Base-by-base conservation (phyloP, 306 rosid genomes). In the Alnus glutinosa region DNA sequence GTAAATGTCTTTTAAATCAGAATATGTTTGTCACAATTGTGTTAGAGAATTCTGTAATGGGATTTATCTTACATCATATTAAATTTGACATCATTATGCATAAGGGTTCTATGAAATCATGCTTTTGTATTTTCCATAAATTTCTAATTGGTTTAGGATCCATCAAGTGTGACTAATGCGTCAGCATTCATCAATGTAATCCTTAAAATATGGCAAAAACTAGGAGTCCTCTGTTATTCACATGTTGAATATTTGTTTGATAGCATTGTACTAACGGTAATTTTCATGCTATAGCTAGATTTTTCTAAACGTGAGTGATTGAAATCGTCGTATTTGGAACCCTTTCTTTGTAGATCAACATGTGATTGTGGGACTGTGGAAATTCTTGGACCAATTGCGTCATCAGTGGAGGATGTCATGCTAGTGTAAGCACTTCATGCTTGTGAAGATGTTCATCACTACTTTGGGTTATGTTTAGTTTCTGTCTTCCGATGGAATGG, bases 301-400 rank as follows among this genome's bases (percentile, higher is more conserved):
- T 39, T 52, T 48, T 10, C 4, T 30, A n/a, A 48, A 46, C 48
- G 32, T 34, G 59, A 47, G n/a, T 3, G 51, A 49, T 80, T 75
- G 68, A 78, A 71, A 70, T 61, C 70, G 39, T 77, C 66, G 11
- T 70, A 34, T 73, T 15, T 80, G 78, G 75, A 71, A 28, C 75
- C 55, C 55, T 76, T 69, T 73, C 83, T 67, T 85, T 81, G 72
- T 86, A 94, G 98, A 76, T 89, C 97, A 82, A 62, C 89, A 50
- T 94, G 98, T 84, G 97, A 85, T 77, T 28, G 83, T 73, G 98
- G 98, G 70, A 94, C 98, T 18, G 92, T 92, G 86, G 98, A 94
- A 87, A 87, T 94, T 87, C 89, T 94, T 80, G 98, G 98, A 77
- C 98, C 98, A 71, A 88, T 94, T 80, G 92, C 98, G 23, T 89